Base-by-base conservation (phyloP, 108 stramenopile species). In the Skeletonema tropicum region DNA sequence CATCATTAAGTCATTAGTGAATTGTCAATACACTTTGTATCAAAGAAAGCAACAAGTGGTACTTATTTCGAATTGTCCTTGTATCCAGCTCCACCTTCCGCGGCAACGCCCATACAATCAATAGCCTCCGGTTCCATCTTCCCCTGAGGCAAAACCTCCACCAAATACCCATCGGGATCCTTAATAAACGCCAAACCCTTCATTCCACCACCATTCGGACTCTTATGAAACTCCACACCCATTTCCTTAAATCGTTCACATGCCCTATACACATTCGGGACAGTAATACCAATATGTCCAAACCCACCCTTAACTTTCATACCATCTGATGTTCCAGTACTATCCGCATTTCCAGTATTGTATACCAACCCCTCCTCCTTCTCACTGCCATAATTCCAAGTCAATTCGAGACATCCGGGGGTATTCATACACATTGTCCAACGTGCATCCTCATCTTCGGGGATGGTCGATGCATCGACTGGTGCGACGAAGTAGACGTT, bases 81-180 rank as follows among this genome's bases (percentile, higher is more conserved):
- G 76, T 88, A 88, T 52, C 85, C 87, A 69, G 77, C 85, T n/a
- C 88, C 89, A 31, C 89, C 89, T 39, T 88, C 85, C 23, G 61
- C 73, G 3, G 57, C 25, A 13, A 87, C 75, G 30, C 89, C 89
- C 67, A 73, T 68, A 70, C 85, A 86, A 78, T 90, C 89, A n/a
- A 90, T 59, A 0, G 71, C 68, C 55, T 90, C 83, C 17, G 64
- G 60, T 31, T 82, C 60, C 85, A 89, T 86, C 60, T 58, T 63
- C 5, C 86, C 86, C 66, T 77, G 67, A 9, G 82, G 77, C 15
- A 85, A 60, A 49, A 87, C 68, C 46, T 84, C 80, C 55, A 82
- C 64, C 60, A 84, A 62, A 60, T 84, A 84, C 10, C 86, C 80
- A 75, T 82, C 85, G 6, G 85, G 85, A 75, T 85, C 85, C 60